Base-by-base conservation (phyloP, 192 early-diverging fungal genomes). In the Tieghemiomyces parasiticus region DNA sequence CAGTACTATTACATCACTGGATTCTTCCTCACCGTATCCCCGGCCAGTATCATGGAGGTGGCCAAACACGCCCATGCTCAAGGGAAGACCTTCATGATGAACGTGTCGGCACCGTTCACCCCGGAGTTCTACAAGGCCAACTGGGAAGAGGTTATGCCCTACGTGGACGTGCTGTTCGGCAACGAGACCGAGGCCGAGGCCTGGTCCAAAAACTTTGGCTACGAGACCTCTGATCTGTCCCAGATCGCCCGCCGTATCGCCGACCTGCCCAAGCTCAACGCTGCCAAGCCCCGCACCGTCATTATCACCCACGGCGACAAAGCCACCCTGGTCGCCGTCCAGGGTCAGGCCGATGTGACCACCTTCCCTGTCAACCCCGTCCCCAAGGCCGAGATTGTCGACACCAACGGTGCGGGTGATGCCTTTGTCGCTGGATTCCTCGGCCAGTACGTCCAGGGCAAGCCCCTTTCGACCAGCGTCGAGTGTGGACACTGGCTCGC, bases 401-500 rank as follows among this genome's bases (percentile, higher is more conserved):
- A 98, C 70, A 90, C 91, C 68, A 99, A 99, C 74, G 95, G 92
- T 63, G 93, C 93, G 62, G 95, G 95, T 67, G 95, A 99, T 76
- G 92, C 89, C 30, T 99, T 96, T 76, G 81, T 79, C 61, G 95
- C 90, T 52, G 95, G 91, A 30, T 99, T 95, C 80, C 63, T 96
- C 62, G 74, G 86, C 62, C 82, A 89, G 71, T 78, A 80, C 58
- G 84, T 90, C 58, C 83, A 82, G 71, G 89, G 88, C 53, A 71
- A 78, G 51, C 61, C 67, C 28, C 61, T 87, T 42, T 78, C 82
- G 50, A 69, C 74, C 35, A 83, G 81, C 67, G 77, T 97, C 59
- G 71, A 80, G 61, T 91, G 90, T 66, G 96, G 92, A 35, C 85
- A 93, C 71, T 95, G 91, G 76, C 71, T 94, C 32, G 96, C 92